Percentiles rank a stretch among this genome's conserved stretches.
Conservation (phyloP, 768 basidiomycete genomes). For the Leccinellum albellum region DNA sequence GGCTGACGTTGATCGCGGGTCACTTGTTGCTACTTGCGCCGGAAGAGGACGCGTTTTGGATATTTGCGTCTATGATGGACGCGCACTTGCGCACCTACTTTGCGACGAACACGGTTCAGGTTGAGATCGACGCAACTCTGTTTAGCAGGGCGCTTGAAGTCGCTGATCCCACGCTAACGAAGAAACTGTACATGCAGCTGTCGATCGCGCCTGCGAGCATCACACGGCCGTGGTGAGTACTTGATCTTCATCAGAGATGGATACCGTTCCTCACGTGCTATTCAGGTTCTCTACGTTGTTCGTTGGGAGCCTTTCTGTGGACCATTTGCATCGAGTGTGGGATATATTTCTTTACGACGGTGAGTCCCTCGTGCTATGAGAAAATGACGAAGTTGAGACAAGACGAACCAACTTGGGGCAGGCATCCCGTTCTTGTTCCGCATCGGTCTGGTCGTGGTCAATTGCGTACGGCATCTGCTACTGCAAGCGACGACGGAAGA, state of each 20-base stretch:
- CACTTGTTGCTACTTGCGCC: slow-evolving; percentile 72
- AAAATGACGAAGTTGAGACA: background rate
- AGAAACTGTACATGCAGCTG: slow-evolving; percentile 64
- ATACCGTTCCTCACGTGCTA: background rate
- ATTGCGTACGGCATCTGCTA: slow-evolving; percentile 55
- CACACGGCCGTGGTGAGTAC: slow-evolving; percentile 58
- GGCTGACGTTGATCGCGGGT: slow-evolving; percentile 65
- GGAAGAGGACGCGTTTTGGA: slow-evolving; percentile 91
- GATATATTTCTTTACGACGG: slow-evolving; percentile 82
- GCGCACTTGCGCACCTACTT: slow-evolving; percentile 78
- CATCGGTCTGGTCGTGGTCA: slow-evolving; percentile 63
- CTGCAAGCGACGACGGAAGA: slow-evolving; percentile 49
- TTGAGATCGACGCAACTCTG: slow-evolving; percentile 73
- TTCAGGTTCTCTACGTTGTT: slow-evolving; percentile 72
- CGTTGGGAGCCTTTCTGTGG: slow-evolving; percentile 58
- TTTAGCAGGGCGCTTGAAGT: slow-evolving; percentile 68
- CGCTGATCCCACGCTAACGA: slow-evolving; percentile 56
- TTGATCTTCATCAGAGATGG: background rate
- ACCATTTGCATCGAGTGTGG: slow-evolving; percentile 73
- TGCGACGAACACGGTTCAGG: slow-evolving; percentile 51
- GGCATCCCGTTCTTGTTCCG: slow-evolving; percentile 73
- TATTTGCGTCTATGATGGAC: slow-evolving; percentile 84
- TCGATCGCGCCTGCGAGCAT: slow-evolving; percentile 54
- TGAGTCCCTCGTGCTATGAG: slow-evolving; percentile 26
- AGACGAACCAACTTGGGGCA: slow-evolving; percentile 27